Evolutionary conservation across 2,329 filamentous ascomycete species (phyloP).

Genomic region (Simplicillium aogashimaense): DNA sequence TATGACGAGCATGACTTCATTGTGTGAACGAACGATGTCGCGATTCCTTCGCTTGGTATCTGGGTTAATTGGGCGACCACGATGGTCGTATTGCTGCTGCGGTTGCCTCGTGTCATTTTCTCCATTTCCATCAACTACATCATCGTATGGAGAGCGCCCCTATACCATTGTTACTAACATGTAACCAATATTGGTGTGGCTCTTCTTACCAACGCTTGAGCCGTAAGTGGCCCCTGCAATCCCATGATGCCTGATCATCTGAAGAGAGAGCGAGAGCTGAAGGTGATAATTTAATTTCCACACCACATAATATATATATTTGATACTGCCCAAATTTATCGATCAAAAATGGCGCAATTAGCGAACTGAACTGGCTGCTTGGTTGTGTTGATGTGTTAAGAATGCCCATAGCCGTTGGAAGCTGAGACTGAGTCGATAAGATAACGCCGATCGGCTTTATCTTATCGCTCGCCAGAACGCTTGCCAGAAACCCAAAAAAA

Average conservation of each 20-base stretch:
- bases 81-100: slow-evolving; percentile 41
- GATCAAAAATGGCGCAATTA: no score
- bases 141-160: slow-evolving; percentile 52
- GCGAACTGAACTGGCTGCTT: no score
- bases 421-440: no score
- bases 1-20: slow-evolving; percentile 54
- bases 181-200: background rate
- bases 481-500: background rate
- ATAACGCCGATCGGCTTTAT: no score
- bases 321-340: no score
- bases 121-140: slow-evolving; percentile 40
- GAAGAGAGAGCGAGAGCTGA: no score
- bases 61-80: slow-evolving; percentile 45
- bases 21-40: slow-evolving; percentile 49
- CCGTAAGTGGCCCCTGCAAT: slow-evolving; percentile 44
- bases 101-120: slow-evolving; percentile 12
- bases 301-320: no score
- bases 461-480: no score
- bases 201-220: slow-evolving; percentile 40
- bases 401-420: no score
- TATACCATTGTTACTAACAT: slow-evolving; percentile 14
- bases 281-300: no score
- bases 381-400: no score
- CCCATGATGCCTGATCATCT: slow-evolving; percentile 30
- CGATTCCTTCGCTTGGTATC: slow-evolving; percentile 45